phyloP scores from a whole-genome alignment of 2,329 filamentous ascomycete species.

The Pseudogymnoascus sp. region DNA sequence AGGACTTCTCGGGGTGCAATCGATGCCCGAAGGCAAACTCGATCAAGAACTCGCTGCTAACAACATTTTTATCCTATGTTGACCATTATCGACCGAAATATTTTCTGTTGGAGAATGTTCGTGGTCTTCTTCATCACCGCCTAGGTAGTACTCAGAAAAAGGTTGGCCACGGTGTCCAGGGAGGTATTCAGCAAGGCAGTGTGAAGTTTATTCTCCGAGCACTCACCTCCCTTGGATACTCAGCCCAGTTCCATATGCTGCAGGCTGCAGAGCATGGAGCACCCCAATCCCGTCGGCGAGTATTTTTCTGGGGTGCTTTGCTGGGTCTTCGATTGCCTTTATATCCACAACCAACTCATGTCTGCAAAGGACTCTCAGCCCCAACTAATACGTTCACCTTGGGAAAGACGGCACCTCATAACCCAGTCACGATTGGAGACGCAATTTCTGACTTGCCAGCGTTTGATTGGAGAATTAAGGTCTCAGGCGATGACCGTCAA shows the following conservation, averaged over 20 bases:
- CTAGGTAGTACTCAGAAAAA: conserved; percentile 15
- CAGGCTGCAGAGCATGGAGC: conserved; percentile 16
- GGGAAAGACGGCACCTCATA: conserved; percentile 14
- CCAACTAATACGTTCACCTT: conserved; percentile 12
- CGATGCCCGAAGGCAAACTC: conserved; percentile 13
- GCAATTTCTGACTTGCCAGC: conserved; percentile 17
- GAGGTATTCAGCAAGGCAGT: background rate
- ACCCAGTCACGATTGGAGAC: conserved; percentile 14
- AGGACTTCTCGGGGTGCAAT: conserved; percentile 16
- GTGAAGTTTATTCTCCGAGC: conserved; percentile 19
- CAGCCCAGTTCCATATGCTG: conserved; percentile 16
- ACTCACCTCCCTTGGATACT: conserved; percentile 19
- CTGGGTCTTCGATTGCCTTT: conserved; percentile 15
- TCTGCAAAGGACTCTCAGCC: background rate
- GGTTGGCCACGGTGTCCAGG: background rate
- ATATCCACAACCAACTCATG: conserved; percentile 16
- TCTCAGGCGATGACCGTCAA: background rate
- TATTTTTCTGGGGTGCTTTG: conserved; percentile 19
- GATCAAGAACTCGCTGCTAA: conserved; percentile 20
- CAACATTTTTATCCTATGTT: conserved; percentile 18
- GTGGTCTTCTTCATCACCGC: conserved; percentile 11
- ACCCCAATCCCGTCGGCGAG: conserved; percentile 16
- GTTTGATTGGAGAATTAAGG: conserved; percentile 1
- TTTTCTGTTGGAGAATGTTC: conserved; percentile 23
- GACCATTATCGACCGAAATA: conserved; percentile 23